phyloP scores from a whole-genome alignment of 176 grass and related monocot genomes.

The Aegilops tauschii region DNA sequence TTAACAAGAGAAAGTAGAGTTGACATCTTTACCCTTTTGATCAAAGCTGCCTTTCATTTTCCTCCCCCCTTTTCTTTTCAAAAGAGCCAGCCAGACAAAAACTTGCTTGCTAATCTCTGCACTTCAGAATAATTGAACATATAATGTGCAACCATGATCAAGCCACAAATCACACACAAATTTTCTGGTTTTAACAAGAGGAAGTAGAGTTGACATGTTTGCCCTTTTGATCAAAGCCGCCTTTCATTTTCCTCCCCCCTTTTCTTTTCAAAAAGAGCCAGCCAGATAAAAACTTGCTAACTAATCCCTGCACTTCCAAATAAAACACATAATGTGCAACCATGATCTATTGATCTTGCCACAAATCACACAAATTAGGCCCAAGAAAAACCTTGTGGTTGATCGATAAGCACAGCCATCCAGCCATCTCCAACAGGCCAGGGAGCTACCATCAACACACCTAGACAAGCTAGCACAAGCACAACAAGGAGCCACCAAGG shows the following conservation, averaged over 20 bases:
- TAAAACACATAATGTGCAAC: conserved; percentile 13
- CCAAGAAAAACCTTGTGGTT: conserved; percentile 12
- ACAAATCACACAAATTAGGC: conserved; percentile 20
- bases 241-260: conserved; percentile 6
- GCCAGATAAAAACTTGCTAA: conserved; percentile 8
- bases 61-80: not conserved
- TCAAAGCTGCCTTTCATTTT: conserved; percentile 22
- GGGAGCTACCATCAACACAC: not conserved
- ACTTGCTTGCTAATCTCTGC: not conserved
- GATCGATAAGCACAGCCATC: not conserved
- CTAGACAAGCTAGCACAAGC: not conserved
- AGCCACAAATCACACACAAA: conserved; percentile 12
- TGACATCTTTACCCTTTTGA: not conserved
- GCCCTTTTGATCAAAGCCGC: conserved; percentile 19
- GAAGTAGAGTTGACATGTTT: not conserved
- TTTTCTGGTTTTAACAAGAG: conserved; percentile 6
- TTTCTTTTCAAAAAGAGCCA: not conserved
- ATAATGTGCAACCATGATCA: conserved; percentile 24
- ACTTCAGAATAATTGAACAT: not conserved
- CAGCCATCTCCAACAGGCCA: not conserved
- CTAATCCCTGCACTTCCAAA: not conserved
- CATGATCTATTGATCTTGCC: conserved; percentile 5
- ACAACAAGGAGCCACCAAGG: not conserved
- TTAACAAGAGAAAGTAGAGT: not conserved
- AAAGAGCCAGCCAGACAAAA: not conserved